Percentiles rank a stretch among this genome's conserved stretches.
Conservation (phyloP, 1,284 basidiomycete genomes). For the Moesziomyces aphidis region DNA sequence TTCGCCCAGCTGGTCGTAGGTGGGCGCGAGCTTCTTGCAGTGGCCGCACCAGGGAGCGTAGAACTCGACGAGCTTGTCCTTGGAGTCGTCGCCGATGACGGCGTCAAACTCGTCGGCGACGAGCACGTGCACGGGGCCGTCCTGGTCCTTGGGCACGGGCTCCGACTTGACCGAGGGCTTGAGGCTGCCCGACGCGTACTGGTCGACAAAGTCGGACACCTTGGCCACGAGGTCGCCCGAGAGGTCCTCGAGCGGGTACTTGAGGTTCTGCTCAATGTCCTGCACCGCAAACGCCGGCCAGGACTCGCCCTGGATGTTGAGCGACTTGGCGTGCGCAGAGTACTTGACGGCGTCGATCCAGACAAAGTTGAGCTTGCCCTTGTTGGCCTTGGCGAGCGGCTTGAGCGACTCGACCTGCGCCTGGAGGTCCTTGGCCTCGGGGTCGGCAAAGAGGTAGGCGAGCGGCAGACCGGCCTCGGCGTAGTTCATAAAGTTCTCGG, state of each 20-base stretch:
- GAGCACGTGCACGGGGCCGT: conserved; percentile 83
- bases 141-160: conserved; percentile 84
- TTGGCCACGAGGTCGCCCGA: conserved; percentile 73
- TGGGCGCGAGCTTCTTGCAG: conserved; percentile 95
- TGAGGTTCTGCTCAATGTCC: conserved; percentile 83
- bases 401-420: conserved; percentile 78
- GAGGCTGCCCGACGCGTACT: conserved; percentile 80
- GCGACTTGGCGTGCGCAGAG: conserved; percentile 91
- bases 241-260: conserved; percentile 84
- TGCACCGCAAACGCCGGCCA: conserved; percentile 97
- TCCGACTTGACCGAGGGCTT: conserved; percentile 89
- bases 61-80: conserved; percentile 95
- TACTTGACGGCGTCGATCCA: conserved; percentile 96
- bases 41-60: conserved; percentile 89
- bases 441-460: conserved; percentile 94
- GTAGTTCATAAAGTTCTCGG: conserved; percentile 92
- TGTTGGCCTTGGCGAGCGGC: conserved; percentile 82
- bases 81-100: conserved; percentile 82
- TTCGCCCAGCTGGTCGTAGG: conserved; percentile 90
- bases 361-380: conserved; percentile 94
- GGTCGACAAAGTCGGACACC: conserved; percentile 73
- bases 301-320: conserved; percentile 81
- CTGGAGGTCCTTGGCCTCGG: conserved; percentile 77
- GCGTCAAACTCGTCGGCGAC: conserved; percentile 90
- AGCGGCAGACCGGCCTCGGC: conserved; percentile 85